These are phyloP conservation scores for Ustilago vetiveriae DNA, from an alignment of 1,284 basidiomycete species.

Conservation along the genomic window DNA sequence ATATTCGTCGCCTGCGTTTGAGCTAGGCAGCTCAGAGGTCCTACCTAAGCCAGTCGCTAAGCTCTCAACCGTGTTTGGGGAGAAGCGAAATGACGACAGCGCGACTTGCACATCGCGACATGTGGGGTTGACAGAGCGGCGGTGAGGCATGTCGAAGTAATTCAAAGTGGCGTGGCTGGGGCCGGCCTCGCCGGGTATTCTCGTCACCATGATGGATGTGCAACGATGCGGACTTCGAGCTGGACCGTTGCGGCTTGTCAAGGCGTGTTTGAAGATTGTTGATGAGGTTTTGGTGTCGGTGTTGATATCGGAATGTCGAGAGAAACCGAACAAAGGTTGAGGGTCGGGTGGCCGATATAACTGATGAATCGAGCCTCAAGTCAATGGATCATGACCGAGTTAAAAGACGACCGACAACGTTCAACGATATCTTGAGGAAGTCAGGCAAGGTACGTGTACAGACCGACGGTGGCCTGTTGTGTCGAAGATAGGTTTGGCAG, in stretches of 20 bases:
- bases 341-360: too few species aligned
- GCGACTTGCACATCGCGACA: conserved; percentile 29
- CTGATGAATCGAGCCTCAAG: neutral
- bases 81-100: conserved; percentile 38
- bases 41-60: neutral
- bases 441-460: too few species aligned
- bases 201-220: conserved; percentile 13
- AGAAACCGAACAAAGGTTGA: too few species aligned
- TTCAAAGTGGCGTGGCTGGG: conserved; percentile 9
- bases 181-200: conserved; percentile 21
- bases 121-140: conserved; percentile 23
- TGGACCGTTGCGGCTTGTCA: too few species aligned
- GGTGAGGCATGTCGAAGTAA: conserved; percentile 15
- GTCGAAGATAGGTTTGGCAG: too few species aligned
- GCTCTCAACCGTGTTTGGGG: conserved; percentile 18
- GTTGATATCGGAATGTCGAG: too few species aligned
- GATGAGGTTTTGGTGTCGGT: too few species aligned
- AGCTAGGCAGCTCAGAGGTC: neutral
- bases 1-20: conserved; percentile 22
- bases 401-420: too few species aligned
- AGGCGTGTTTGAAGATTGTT: too few species aligned
- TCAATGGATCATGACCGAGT: too few species aligned
- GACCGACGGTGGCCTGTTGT: too few species aligned
- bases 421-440: too few species aligned
- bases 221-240: neutral